Conservation (phyloP, 768 basidiomycete species). For the Collybia sordida region DNA sequence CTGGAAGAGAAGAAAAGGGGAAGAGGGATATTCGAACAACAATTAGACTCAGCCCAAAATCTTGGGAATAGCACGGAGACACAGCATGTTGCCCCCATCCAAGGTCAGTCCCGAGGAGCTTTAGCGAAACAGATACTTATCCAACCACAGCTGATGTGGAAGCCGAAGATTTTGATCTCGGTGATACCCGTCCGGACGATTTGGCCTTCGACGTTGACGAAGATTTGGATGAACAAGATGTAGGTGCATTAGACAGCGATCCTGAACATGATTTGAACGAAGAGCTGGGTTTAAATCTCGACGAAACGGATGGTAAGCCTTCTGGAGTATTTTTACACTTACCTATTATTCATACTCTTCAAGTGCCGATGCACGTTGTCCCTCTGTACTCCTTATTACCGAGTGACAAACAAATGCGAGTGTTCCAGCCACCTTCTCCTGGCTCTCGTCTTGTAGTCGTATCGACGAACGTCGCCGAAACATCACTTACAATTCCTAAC, state of each 20-base stretch:
- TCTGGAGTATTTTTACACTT: constrained; percentile 2
- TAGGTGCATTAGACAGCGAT: constrained; percentile 75
- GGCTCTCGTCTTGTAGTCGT: constrained; percentile 89
- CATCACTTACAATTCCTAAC: constrained; percentile 94
- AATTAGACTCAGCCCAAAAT: constrained; percentile 12
- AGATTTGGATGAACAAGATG: constrained; percentile 59
- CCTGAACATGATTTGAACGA: constrained; percentile 58
- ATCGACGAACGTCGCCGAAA: constrained; percentile 95
- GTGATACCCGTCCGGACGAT: constrained; percentile 42
- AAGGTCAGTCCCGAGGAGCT: constrained; percentile 35
- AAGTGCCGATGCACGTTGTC: constrained; percentile 92
- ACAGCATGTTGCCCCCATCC: constrained; percentile 38
- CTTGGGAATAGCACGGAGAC: not conserved
- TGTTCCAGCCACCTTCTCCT: constrained; percentile 82
- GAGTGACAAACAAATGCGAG: constrained; percentile 92
- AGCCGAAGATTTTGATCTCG: constrained; percentile 78
- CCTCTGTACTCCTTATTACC: constrained; percentile 92
- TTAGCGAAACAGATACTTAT: not conserved
- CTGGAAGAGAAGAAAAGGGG: constrained; percentile 51
- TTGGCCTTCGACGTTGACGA: constrained; percentile 72
- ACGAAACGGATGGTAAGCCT: constrained; percentile 64
- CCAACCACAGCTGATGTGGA: constrained; percentile 63
- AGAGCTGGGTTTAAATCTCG: constrained; percentile 57
- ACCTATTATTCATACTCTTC: constrained; percentile 1
- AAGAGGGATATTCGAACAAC: constrained; percentile 20